Conservation (phyloP, 2,329 filamentous ascomycete genomes). For the Sclerotinia minor region DNA sequence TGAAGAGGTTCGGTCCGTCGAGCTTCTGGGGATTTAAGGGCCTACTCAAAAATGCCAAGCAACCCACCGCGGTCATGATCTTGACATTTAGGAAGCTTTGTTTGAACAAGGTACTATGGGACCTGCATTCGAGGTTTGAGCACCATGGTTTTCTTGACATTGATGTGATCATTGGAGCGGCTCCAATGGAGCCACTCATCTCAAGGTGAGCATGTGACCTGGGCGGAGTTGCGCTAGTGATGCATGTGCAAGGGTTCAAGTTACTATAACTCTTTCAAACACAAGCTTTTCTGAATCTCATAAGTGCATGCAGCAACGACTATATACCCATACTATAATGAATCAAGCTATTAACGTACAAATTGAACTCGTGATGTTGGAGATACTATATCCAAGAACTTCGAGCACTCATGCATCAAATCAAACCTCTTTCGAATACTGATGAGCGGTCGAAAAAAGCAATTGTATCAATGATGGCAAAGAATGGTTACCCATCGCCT, state of each 20-base stretch:
- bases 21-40: neutral
- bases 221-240: neutral
- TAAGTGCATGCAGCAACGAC: neutral
- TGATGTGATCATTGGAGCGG: neutral
- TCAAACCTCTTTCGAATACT: neutral
- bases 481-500: neutral
- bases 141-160: neutral
- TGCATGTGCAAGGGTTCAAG: slow-evolving; percentile 7
- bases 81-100: neutral
- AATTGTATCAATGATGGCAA: neutral
- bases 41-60: neutral
- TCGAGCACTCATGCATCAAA: neutral
- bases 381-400: neutral
- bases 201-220: neutral
- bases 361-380: neutral
- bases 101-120: neutral
- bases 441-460: neutral
- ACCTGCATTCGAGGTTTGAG: too few relatives aligned
- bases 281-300: slow-evolving; percentile 9
- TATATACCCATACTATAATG: neutral
- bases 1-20: neutral
- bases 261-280: neutral
- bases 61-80: neutral
- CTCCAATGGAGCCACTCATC: neutral
- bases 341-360: neutral